phyloP scores from a whole-genome alignment of 2,329 filamentous ascomycete species.

The Ophiostoma novo-ulmi region DNA sequence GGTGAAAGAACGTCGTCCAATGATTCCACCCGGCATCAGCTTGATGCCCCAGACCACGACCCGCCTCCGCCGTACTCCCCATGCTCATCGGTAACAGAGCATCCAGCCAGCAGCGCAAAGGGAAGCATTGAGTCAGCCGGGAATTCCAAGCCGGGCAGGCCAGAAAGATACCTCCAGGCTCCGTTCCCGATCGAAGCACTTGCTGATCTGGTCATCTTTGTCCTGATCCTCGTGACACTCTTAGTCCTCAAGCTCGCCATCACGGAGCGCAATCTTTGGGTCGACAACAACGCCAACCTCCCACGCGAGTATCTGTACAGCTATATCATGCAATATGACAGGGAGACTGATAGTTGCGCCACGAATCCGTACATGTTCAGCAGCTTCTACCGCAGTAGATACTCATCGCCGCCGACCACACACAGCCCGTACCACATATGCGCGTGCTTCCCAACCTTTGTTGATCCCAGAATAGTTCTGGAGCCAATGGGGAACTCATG shows the following conservation, averaged over 20 bases:
- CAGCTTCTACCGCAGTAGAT: neutral
- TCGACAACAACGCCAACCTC: constrained; percentile 23
- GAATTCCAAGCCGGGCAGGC: neutral
- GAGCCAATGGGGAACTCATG: constrained; percentile 13
- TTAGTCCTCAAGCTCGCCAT: constrained; percentile 3
- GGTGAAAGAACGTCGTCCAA: neutral
- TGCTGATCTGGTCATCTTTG: constrained; percentile 14
- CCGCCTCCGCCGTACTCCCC: constrained; percentile 1
- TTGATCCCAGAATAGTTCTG: constrained; percentile 21
- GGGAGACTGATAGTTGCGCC: constrained; percentile 14
- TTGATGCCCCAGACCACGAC: neutral
- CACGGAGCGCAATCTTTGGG: constrained; percentile 23
- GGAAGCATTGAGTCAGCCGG: too few relatives aligned
- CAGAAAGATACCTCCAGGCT: too few relatives aligned
- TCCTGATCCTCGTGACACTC: neutral
- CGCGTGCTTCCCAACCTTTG: constrained; percentile 19
- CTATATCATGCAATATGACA: constrained; percentile 17
- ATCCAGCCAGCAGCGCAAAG: neutral
- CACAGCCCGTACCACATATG: constrained; percentile 21
- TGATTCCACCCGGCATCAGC: neutral
- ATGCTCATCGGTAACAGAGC: neutral
- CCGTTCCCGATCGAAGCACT: constrained; percentile 21
- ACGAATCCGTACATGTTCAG: constrained; percentile 5
- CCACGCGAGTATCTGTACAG: constrained; percentile 21
- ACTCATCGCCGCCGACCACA: neutral